Evolutionary conservation across 2,329 filamentous ascomycete species (phyloP).

Genomic region (Colletotrichum sojae): DNA sequence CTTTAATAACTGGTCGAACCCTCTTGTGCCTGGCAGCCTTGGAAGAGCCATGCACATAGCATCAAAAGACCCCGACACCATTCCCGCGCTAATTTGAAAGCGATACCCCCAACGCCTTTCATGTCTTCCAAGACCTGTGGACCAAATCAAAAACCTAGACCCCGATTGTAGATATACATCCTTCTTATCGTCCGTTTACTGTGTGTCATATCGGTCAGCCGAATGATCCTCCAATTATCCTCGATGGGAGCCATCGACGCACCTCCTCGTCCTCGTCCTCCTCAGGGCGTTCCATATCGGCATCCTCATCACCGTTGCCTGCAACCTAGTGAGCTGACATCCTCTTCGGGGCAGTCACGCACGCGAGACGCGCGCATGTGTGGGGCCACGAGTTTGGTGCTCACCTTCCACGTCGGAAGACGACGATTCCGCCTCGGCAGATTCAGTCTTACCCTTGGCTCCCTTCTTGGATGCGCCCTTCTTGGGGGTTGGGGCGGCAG

Average conservation of each 20-base stretch:
- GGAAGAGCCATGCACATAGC: neutral
- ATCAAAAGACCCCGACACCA: constrained; percentile 19
- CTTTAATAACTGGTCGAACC: constrained; percentile 11
- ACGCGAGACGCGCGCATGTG: neutral
- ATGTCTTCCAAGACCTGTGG: constrained; percentile 9
- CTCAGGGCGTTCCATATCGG: constrained; percentile 16
- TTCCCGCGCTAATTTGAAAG: constrained; percentile 18
- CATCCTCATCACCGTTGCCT: constrained; percentile 21
- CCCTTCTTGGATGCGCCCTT: constrained; percentile 45
- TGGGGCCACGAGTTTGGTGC: neutral
- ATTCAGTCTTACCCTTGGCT: constrained; percentile 32
- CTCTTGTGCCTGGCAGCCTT: constrained; percentile 3
- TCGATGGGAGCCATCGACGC: constrained; percentile 29
- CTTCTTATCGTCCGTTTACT: constrained; percentile 26
- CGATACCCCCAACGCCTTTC: constrained; percentile 18
- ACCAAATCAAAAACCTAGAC: constrained; percentile 10
- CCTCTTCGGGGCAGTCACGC: neutral
- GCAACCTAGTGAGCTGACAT: constrained; percentile 25
- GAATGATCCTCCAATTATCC: constrained; percentile 29
- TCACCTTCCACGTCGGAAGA: constrained; percentile 38
- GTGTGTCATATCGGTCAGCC: constrained; percentile 31
- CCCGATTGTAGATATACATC: constrained; percentile 25
- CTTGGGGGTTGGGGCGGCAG: constrained; percentile 46
- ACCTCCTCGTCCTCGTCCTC: constrained; percentile 35
- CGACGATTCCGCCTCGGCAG: constrained; percentile 12